These are phyloP conservation scores for Reticulascus tulasneorum DNA, from an alignment of 2,329 filamentous ascomycete species.

Conservation along the genomic window DNA sequence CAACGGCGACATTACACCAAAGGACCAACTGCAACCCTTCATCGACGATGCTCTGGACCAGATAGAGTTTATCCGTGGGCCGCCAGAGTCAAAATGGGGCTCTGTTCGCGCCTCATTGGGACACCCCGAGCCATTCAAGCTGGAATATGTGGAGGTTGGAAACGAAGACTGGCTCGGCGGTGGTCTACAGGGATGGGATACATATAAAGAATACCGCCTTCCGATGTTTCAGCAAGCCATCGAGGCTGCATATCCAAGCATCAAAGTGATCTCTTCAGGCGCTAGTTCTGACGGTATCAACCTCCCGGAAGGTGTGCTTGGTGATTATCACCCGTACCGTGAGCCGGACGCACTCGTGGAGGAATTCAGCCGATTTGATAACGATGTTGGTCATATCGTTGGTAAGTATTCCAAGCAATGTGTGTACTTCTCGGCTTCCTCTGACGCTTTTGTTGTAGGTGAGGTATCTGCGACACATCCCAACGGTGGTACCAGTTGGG, in stretches of 20 bases:
- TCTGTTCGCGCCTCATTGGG: conserved; percentile 54
- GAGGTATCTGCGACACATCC: conserved; percentile 50
- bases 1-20: conserved; percentile 46
- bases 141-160: conserved; percentile 62
- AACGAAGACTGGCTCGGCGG: conserved; percentile 63
- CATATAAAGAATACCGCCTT: conserved; percentile 54
- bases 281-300: conserved; percentile 37
- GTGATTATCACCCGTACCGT: conserved; percentile 50
- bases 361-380: conserved; percentile 51
- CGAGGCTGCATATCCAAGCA: conserved; percentile 49
- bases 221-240: conserved; percentile 57
- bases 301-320: conserved; percentile 37
- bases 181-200: conserved; percentile 40
- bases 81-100: conserved; percentile 51
- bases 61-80: conserved; percentile 59
- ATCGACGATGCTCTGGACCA: conserved; percentile 59
- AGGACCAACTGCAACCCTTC: conserved; percentile 48
- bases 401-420: too few species aligned
- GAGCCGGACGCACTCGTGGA: conserved; percentile 46
- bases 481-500: conserved; percentile 47
- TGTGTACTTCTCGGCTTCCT: neutral
- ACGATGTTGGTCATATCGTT: conserved; percentile 32
- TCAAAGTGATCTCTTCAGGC: conserved; percentile 51
- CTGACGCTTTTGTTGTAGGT: too few species aligned
- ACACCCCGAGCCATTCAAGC: conserved; percentile 55